Percentiles rank a stretch among this genome's conserved stretches.
Conservation (phyloP, 305 asterid genomes). For the Rubia tinctorum region DNA sequence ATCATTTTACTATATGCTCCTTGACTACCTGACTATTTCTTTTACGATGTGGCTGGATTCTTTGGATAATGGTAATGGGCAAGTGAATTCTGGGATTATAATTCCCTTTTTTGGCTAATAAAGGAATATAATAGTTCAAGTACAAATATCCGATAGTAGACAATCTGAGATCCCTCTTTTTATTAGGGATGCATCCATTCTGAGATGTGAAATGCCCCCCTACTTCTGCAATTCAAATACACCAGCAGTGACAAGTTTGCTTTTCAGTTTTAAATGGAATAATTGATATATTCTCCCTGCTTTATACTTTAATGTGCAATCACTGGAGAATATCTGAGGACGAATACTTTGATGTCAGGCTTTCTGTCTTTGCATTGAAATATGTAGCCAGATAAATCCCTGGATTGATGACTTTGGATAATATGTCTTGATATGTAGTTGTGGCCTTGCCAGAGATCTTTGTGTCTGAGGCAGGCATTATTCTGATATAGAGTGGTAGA, state of each 20-base stretch:
- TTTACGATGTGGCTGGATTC: neutral
- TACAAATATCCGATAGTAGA: too few species aligned
- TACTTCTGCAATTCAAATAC: too few species aligned
- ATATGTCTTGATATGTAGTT: too few species aligned
- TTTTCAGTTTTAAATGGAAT: neutral
- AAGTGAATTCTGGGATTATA: too few species aligned
- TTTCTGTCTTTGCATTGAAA: neutral
- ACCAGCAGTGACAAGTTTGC: neutral
- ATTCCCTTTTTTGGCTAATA: too few species aligned
- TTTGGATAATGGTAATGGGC: neutral
- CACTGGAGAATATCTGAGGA: neutral
- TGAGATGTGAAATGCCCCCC: too few species aligned
- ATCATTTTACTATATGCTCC: neutral
- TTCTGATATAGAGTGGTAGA: neutral
- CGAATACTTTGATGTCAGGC: neutral
- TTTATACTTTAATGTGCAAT: neutral
- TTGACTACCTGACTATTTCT: neutral
- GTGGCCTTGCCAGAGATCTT: neutral
- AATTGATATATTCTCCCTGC: neutral
- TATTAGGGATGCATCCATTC: too few species aligned
- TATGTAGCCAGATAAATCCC: neutral
- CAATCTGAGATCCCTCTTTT: too few species aligned
- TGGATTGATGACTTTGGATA: neutral
- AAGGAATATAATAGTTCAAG: too few species aligned
- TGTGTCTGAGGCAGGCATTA: neutral